Evolutionary conservation across 1,284 basidiomycete species (phyloP).

Genomic region (Anthracocystis walkeri): DNA sequence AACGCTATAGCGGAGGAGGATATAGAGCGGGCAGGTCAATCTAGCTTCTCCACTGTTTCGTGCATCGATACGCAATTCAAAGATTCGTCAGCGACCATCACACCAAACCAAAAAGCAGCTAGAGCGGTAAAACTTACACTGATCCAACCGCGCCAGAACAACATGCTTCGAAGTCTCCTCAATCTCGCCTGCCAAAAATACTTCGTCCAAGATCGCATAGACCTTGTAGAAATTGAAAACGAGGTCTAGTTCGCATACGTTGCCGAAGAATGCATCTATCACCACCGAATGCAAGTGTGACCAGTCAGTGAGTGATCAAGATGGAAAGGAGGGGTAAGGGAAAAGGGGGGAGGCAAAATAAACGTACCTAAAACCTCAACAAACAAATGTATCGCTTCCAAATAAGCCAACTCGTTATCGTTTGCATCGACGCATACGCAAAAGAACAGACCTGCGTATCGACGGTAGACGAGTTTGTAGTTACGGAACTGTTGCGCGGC

Average conservation of each 20-base stretch:
- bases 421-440: slow-evolving; percentile 97
- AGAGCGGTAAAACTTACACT: slow-evolving; percentile 46
- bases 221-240: slow-evolving; percentile 99
- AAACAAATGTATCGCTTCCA: slow-evolving; percentile 97
- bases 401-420: slow-evolving; percentile 95
- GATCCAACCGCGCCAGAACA: slow-evolving; percentile 85
- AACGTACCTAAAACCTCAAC: slow-evolving; percentile 92
- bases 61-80: background rate
- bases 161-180: slow-evolving; percentile 98
- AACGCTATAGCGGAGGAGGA: no score
- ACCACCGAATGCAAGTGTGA: no score
- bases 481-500: slow-evolving; percentile 54
- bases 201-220: slow-evolving; percentile 96
- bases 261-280: slow-evolving; percentile 94
- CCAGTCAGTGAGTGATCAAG: background rate
- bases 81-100: background rate
- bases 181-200: slow-evolving; percentile 98
- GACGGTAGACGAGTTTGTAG: slow-evolving; percentile 65
- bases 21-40: slow-evolving; percentile 11
- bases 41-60: slow-evolving; percentile 46
- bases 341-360: background rate
- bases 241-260: slow-evolving; percentile 94
- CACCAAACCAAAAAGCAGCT: no score
- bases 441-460: slow-evolving; percentile 84
- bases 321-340: background rate